Conservation (phyloP, 2,329 filamentous ascomycete genomes). For the Calonectria honghensis region DNA sequence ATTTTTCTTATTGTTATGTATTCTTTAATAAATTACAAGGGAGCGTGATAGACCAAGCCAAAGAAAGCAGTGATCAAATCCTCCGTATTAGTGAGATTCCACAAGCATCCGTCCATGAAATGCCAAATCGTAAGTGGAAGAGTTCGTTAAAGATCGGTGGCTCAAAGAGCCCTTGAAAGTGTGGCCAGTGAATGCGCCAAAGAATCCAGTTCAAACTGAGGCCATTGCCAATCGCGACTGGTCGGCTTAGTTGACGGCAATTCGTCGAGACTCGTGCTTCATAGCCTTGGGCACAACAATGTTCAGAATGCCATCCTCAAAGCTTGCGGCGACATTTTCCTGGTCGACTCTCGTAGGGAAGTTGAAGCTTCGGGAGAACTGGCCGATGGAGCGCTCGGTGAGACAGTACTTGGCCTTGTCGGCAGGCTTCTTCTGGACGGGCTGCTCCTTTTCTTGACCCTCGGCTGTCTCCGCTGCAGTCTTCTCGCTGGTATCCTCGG, state of each 20-base stretch:
- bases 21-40: constrained; percentile 48
- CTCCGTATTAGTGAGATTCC: constrained; percentile 36
- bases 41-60: constrained; percentile 43
- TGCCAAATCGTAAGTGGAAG: constrained; percentile 30
- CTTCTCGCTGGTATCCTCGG: constrained; percentile 16
- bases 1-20: constrained; percentile 38
- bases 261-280: constrained; percentile 74
- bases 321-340: constrained; percentile 75
- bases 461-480: constrained; percentile 36
- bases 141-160: constrained; percentile 19
- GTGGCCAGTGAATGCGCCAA: neutral
- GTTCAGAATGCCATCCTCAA: constrained; percentile 80
- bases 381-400: constrained; percentile 78
- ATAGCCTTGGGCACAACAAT: constrained; percentile 80
- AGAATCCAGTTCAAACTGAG: neutral
- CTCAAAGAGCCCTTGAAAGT: neutral
- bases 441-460: constrained; percentile 47
- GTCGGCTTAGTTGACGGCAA: constrained; percentile 69
- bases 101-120: constrained; percentile 49
- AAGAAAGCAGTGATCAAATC: constrained; percentile 31
- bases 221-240: neutral
- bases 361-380: constrained; percentile 81
- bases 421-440: constrained; percentile 56
- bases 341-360: constrained; percentile 80
- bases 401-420: constrained; percentile 81